Evolutionary conservation across 345 rosid genomes (phyloP), one percentile per base, ranked within the genome.

Genomic region (Turnera subulata): DNA sequence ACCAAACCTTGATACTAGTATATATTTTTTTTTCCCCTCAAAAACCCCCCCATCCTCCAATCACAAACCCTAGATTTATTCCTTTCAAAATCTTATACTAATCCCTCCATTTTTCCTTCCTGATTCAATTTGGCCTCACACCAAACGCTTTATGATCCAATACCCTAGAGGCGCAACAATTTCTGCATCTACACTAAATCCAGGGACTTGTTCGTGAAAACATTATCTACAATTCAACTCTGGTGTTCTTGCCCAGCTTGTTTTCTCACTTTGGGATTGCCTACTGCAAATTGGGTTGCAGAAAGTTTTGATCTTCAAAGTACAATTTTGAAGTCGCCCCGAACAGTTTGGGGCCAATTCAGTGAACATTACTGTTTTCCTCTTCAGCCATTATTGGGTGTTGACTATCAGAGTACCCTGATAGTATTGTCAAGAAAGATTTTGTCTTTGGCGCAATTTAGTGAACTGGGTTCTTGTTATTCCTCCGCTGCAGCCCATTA

Each of bases 41-140:
- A 46, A 47, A 25, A 45, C 55, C 32, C 17, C n/a, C 5, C 22
- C 40, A 11, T 55, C 60, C 7, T 9, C 66, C 71, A 67, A 60
- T 60, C 56, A 67, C 56, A 56, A 56, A 68, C 43, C 58, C 58
- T 61, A 55, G 61, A 46, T 67, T 60, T 67, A 47, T 55, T 54
- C 61, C 49, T 16, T 49, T 61, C 42, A 43, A 26, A 35, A 49
- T 61, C 48, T 61, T 16, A 10, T 58, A 51, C 15, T 19, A 33
- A 32, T 46, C 37, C 33, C 7, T 21, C 11, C 24, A 1, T 43
- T 40, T 42, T 20, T 61, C 23, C 16, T 24, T 37, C 24, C 8
- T 43, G 9, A 53, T 24, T n/a, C n/a, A n/a, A n/a, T n/a, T n/a
- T n/a, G n/a, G n/a, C n/a, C n/a, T n/a, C n/a, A n/a, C n/a, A n/a